phyloP scores from a whole-genome alignment of 495 filamentous ascomycete genomes.

The Bathelium albidoporum region DNA sequence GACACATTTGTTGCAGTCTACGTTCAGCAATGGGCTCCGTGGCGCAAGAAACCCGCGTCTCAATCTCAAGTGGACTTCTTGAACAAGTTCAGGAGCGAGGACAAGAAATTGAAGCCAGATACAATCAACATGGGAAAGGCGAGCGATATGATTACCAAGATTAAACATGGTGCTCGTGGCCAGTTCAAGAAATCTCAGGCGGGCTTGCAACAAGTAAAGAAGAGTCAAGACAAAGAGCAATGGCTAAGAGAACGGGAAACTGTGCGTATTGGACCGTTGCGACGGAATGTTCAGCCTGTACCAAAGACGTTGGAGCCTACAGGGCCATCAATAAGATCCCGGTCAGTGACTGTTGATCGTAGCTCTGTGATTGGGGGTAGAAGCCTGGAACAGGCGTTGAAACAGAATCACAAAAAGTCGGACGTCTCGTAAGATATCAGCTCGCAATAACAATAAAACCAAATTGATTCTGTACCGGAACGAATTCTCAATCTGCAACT shows the following conservation, averaged over 20 bases:
- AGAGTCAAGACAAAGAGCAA: constrained; percentile 33
- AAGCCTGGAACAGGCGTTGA: neutral
- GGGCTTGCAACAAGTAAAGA: constrained; percentile 37
- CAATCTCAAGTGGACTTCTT: constrained; percentile 59
- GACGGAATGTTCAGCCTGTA: neutral
- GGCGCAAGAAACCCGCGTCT: constrained; percentile 60
- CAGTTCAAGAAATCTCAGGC: constrained; percentile 47
- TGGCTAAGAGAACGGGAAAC: constrained; percentile 37
- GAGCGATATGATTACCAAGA: constrained; percentile 84
- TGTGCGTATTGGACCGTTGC: constrained; percentile 59
- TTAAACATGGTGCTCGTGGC: constrained; percentile 71
- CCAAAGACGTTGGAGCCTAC: neutral
- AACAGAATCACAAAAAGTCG: neutral
- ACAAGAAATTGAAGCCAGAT: constrained; percentile 42
- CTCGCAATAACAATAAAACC: neutral
- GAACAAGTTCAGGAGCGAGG: constrained; percentile 50
- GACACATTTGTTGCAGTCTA: constrained; percentile 49
- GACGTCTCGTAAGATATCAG: neutral
- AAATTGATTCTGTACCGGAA: no score
- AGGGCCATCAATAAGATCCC: no score
- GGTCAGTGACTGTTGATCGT: neutral
- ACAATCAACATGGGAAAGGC: constrained; percentile 72
- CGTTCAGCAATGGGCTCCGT: constrained; percentile 48
- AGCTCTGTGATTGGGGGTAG: neutral
- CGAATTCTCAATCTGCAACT: no score